Evolutionary conservation across 805 yeast species (phyloP).

Genomic region (Kluyveromyces siamensis): DNA sequence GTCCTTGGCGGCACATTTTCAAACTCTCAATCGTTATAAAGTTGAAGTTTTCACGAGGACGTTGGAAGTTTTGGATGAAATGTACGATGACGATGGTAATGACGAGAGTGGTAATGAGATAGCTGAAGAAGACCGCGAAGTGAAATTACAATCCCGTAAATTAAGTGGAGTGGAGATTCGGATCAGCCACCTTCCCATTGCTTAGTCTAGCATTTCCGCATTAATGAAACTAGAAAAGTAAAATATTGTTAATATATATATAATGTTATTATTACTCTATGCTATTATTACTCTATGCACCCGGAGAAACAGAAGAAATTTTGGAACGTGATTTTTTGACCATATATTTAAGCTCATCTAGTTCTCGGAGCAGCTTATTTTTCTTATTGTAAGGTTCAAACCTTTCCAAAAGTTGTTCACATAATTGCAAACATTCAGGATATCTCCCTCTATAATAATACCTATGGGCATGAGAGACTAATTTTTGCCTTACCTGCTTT

Average conservation of each 20-base stretch:
- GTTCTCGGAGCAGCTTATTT: constrained; percentile 40
- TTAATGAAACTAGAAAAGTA: too few relatives aligned
- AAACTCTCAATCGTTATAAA: constrained; percentile 37
- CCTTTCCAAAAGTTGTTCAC: constrained; percentile 30
- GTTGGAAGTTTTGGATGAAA: constrained; percentile 66
- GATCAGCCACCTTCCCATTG: constrained; percentile 11
- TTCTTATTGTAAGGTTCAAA: constrained; percentile 28
- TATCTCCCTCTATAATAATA: constrained; percentile 51
- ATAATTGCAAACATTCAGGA: constrained; percentile 38
- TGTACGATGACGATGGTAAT: constrained; percentile 24
- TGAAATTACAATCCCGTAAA: constrained; percentile 27
- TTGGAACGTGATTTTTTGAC: constrained; percentile 6
- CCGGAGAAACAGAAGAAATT: background rate
- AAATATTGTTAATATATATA: background rate
- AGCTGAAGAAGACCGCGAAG: constrained; percentile 27
- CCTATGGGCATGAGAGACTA: constrained; percentile 54
- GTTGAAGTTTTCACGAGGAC: constrained; percentile 59
- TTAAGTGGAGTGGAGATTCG: constrained; percentile 37
- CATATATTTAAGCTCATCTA: constrained; percentile 37
- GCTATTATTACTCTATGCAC: background rate
- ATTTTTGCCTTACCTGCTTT: constrained; percentile 47
- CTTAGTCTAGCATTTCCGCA: background rate
- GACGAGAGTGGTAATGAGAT: constrained; percentile 23
- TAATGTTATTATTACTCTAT: background rate
- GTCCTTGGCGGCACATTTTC: constrained; percentile 54